Conservation (phyloP, 768 basidiomycete genomes). For the Phaeotremella fagi region DNA sequence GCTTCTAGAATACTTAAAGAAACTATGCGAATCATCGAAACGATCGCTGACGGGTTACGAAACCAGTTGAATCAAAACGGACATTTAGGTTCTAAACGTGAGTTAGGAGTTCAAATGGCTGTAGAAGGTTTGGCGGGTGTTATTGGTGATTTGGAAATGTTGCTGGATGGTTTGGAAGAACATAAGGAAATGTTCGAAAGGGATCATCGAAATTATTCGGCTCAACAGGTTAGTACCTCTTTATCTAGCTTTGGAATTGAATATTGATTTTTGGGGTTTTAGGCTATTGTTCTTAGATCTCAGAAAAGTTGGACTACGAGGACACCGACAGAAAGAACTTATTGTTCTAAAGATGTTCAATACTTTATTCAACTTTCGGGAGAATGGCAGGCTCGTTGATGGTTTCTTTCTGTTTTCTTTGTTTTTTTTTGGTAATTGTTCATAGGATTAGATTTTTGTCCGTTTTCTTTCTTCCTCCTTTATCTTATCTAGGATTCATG, state of each 20-base stretch:
- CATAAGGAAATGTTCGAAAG: slow-evolving; percentile 87
- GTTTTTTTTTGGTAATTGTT: too few relatives aligned
- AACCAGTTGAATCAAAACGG: slow-evolving; percentile 41
- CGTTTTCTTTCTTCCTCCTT: too few relatives aligned
- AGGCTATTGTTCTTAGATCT: slow-evolving; percentile 94
- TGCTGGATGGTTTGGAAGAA: slow-evolving; percentile 84
- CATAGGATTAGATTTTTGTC: too few relatives aligned
- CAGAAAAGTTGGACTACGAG: slow-evolving; percentile 93
- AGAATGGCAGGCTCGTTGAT: slow-evolving; percentile 20
- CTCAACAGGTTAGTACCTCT: slow-evolving; percentile 70
- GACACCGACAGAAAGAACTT: slow-evolving; percentile 82
- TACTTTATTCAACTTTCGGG: slow-evolving; percentile 25
- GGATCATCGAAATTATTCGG: slow-evolving; percentile 90
- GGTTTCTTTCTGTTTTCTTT: too few relatives aligned
- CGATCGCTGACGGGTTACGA: slow-evolving; percentile 70
- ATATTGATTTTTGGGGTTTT: neutral
- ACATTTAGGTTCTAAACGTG: slow-evolving; percentile 63
- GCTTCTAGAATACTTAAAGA: slow-evolving; percentile 77
- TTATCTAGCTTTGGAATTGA: neutral
- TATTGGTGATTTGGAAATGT: slow-evolving; percentile 75
- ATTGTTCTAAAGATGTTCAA: slow-evolving; percentile 74
- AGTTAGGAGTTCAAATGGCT: slow-evolving; percentile 65
- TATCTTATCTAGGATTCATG: too few relatives aligned
- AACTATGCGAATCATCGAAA: slow-evolving; percentile 82
- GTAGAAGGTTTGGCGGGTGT: slow-evolving; percentile 79